phyloP scores from a whole-genome alignment of 108 stramenopile genomes.

The Stephanodiscus triporus region DNA sequence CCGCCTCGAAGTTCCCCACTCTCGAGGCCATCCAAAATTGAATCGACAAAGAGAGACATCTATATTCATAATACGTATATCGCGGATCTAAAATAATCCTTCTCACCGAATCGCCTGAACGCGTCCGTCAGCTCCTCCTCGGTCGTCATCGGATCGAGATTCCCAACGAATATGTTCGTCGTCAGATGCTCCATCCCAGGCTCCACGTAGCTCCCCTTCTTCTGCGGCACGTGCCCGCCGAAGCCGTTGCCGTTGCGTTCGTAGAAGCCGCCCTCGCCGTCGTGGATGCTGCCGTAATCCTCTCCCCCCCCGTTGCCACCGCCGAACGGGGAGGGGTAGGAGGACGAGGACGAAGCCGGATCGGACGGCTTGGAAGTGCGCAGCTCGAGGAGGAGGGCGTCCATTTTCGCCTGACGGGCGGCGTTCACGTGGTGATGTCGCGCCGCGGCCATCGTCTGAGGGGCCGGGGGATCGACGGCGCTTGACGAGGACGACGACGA shows the following conservation, averaged over 20 bases:
- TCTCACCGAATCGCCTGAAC: conserved; percentile 89
- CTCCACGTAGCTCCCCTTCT: conserved; percentile 75
- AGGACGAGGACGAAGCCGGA: conserved; percentile 4
- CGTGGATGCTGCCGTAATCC: conserved; percentile 29
- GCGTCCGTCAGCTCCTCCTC: conserved; percentile 84
- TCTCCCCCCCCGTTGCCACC: background rate
- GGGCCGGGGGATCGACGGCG: too few species aligned
- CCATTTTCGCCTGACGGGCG: conserved; percentile 76
- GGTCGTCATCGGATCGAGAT: conserved; percentile 82
- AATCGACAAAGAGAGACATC: too few species aligned
- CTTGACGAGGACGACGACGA: conserved; percentile 24
- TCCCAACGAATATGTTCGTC: conserved; percentile 89
- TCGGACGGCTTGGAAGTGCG: conserved; percentile 57
- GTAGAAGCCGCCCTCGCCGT: conserved; percentile 7
- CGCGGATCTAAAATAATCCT: too few species aligned
- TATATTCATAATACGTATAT: too few species aligned
- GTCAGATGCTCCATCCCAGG: conserved; percentile 80
- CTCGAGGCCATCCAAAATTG: too few species aligned
- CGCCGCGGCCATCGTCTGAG: background rate
- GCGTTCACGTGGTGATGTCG: conserved; percentile 49
- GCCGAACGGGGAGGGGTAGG: background rate
- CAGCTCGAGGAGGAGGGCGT: conserved; percentile 75
- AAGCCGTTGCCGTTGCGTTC: background rate
- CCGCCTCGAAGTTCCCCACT: background rate
- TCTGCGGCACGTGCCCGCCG: conserved; percentile 46